These are phyloP conservation scores for Neurospora sp. DNA, from an alignment of 495 filamentous ascomycete species.

Conservation along the genomic window DNA sequence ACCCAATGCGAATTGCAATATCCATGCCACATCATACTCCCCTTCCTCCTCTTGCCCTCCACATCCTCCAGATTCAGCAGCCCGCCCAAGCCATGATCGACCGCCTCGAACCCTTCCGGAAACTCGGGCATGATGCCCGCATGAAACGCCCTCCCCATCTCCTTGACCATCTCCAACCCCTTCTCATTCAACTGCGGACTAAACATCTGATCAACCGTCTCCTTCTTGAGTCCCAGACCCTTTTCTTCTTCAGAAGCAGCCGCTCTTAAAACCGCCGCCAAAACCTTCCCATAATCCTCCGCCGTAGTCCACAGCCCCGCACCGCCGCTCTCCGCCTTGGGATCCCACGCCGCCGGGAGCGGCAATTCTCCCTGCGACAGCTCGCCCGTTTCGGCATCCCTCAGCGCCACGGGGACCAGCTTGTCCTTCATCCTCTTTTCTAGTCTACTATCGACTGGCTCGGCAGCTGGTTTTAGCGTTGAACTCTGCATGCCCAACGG, in stretches of 20 bases:
- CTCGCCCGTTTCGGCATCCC: constrained; percentile 4
- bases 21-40: constrained; percentile 27
- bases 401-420: background rate
- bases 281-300: constrained; percentile 38
- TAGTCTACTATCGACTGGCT: background rate
- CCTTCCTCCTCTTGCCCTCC: constrained; percentile 21
- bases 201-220: constrained; percentile 43
- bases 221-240: constrained; percentile 6
- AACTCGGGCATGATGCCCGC: constrained; percentile 13
- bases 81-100: constrained; percentile 19
- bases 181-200: constrained; percentile 33
- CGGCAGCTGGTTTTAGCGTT: constrained; percentile 4
- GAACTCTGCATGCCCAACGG: constrained; percentile 15
- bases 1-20: constrained; percentile 23
- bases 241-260: no score
- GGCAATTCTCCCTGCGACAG: constrained; percentile 1
- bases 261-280: constrained; percentile 34
- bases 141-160: background rate
- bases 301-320: constrained; percentile 40
- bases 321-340: constrained; percentile 33
- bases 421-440: background rate
- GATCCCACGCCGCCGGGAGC: constrained; percentile 4
- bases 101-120: constrained; percentile 1
- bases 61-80: constrained; percentile 20
- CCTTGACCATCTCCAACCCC: constrained; percentile 9